Evolutionary conservation across 768 basidiomycete species (phyloP).

Genomic region (Suillus fuscotomentosus): DNA sequence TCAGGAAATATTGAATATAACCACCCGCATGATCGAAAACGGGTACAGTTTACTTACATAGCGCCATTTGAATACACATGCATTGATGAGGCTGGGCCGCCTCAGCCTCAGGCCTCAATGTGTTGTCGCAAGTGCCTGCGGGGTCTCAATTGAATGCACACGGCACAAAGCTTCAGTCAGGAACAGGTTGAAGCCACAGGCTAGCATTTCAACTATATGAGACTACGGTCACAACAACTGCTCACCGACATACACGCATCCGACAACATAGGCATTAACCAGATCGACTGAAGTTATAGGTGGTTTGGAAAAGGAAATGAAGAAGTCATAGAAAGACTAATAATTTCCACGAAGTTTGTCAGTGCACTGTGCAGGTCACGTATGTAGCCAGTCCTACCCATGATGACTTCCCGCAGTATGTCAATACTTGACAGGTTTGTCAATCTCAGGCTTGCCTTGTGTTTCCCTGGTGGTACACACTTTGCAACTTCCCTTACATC

Average conservation of each 20-base stretch:
- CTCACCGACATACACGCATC: background rate
- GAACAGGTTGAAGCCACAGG: background rate
- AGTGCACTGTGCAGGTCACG: background rate
- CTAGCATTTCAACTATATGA: background rate
- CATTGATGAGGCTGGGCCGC: background rate
- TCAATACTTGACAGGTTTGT: background rate
- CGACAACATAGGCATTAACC: background rate
- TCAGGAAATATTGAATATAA: background rate
- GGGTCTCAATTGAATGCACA: background rate
- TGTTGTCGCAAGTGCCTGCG: background rate
- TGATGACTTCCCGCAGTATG: background rate
- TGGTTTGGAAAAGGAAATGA: background rate
- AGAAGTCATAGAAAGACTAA: background rate
- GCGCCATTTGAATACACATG: background rate
- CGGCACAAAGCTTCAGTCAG: background rate
- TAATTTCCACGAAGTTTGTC: background rate
- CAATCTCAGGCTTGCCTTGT: background rate
- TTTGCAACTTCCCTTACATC: slow-evolving; percentile 41
- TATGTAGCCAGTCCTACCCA: background rate
- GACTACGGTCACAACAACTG: background rate
- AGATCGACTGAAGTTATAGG: background rate
- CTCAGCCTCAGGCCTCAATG: background rate
- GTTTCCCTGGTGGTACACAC: slow-evolving; percentile 36
- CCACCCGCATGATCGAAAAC: background rate
- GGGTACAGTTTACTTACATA: background rate